Evolutionary conservation across 352 stramenopile species (phyloP), one percentile per base, ranked within the genome.

Genomic region (Blastocystis sp.): DNA sequence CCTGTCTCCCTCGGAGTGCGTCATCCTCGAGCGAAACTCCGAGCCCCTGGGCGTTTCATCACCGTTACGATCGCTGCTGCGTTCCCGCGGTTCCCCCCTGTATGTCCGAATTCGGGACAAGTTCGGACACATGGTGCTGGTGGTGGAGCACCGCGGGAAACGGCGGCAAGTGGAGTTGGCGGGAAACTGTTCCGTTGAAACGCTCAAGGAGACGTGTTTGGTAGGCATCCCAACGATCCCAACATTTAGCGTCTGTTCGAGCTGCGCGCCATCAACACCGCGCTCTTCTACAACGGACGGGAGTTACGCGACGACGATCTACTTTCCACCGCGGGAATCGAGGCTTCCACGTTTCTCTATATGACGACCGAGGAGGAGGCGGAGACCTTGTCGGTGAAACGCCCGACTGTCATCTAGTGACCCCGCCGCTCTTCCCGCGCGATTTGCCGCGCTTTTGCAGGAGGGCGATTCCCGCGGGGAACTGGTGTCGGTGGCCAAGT

Each of bases 341-440:
- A 63, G 18, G 21, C 46, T 42, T 38, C 69, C 14, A 81, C 69
- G 8, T 81, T 81, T 24, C 46, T 81, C 32, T 81, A 63, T n/a
- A 81, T 81, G 69, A 64, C 32, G 11, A 81, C 69, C 11, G 69
- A 81, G 40, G 69, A 81, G 16, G 69, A 81, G 36, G 69, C 69
- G 38, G 40, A 64, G n/a, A 38, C 27, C 63, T 40, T 81, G 29
- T 78, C 8, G 4, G 4, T 36, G 14, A 4, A 54, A 16, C 1
- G 21, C 29, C 9, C 1, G 1, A 11, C 44, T 81, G 0, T 32
- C 18, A 24, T 34, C 18, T 63, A 81, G 69, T 32, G 69, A 81
- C 9, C 69, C 69, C 8, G 21, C 61, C 11, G 24, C 69, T 21
- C 4, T 81, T 1, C 27, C 48, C 0, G 11, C 38, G 27, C 14